Evolutionary conservation across 257 asterid species (phyloP), one percentile per base, ranked within the genome.

Genomic region (Solanum virginianum): DNA sequence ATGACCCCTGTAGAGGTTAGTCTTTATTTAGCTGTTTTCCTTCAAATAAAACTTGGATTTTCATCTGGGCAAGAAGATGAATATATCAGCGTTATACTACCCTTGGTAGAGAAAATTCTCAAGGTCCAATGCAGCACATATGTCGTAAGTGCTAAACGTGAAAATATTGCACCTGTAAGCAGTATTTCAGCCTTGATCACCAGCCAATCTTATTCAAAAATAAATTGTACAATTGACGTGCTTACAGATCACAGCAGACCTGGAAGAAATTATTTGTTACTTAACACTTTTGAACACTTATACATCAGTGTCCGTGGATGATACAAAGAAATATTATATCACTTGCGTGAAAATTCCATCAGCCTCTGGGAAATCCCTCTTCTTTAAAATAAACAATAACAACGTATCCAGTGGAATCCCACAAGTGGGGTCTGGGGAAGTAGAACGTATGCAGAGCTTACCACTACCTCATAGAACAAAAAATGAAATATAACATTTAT

Each of bases 1-100:
- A 92, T 95, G 95, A 93, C 98, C 80, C 98, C 98, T 71, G 90
- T 95, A 84, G 98, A 95, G 98, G 98, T 95, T 89, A 86, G 95
- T 53, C 45, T 79, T 86, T 84, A 82, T 59, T 72, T 14, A 80
- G 54, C 63, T 81, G 18, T 83, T 49, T 59, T 24, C n/a, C 54
- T 77, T 84, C 20, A 69, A 53, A 51, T 39, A 24, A 49, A 75
- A 51, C 39, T 24, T 53, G 24, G 45, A 39, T 14, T 51, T 26
- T 26, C 39, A 77, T 77, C 82, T 49, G 41, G 62, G 26, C 24
- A 77, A 51, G 82, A 77, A 51, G 26, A 26, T 77, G 82, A 29
- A 77, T 51, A 2, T 77, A 47, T 24, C 63, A 51, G 63, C 12
- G 11, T 47, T 75, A 49, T 51, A 49, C 43, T 75, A 47, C 81